Evolutionary conservation across 2,329 filamentous ascomycete species (phyloP), one percentile per base, ranked within the genome.

Genomic region (Colletotrichum eleusines): DNA sequence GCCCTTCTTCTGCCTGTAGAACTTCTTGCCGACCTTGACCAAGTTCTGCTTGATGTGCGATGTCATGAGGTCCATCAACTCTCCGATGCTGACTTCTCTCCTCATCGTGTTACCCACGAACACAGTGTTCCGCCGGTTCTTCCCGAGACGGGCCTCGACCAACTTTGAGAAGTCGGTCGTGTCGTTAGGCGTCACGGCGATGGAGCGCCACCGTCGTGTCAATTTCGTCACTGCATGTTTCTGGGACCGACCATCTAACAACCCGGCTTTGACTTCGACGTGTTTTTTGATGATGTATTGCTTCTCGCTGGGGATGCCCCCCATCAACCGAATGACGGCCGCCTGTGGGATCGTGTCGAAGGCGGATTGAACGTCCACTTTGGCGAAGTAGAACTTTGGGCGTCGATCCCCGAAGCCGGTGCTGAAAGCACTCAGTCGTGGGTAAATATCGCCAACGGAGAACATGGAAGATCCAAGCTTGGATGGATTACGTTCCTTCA

Each of bases 291-390:
- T 86, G 9, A 87, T 86, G 77, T 99, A 99, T 28, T 84, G 82
- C 3, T 85, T 80, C 68, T 92, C 83, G 16, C 82, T 83, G 73
- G 80, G 88, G 73, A 87, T 89, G 63, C 77, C 90, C 69, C 73
- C 80, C 73, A 97, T 87, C 33, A 98, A 83, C 31, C 84, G 78
- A 42, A 98, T 77, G 23, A 98, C 84, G 1, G 89, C 88, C 33
- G 87, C 81, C 78, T 98, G 96, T 0, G 96, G 96, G 54, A 99
- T 98, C 0, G 93, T 97, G 80, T 99, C 96, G 78, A 98, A 99
- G 75, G 95, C 97, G 2, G 94, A 90, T 78, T 93, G 89, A 26
- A 99, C 95, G 77, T 99, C 96, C 16, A 97, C 85, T 78, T 99
- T 99, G 71, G 91, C 95, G 80, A 98, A 97, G 80, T 93, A 98